Conservation (phyloP, 345 rosid genomes). For the Raphanus sativus region DNA sequence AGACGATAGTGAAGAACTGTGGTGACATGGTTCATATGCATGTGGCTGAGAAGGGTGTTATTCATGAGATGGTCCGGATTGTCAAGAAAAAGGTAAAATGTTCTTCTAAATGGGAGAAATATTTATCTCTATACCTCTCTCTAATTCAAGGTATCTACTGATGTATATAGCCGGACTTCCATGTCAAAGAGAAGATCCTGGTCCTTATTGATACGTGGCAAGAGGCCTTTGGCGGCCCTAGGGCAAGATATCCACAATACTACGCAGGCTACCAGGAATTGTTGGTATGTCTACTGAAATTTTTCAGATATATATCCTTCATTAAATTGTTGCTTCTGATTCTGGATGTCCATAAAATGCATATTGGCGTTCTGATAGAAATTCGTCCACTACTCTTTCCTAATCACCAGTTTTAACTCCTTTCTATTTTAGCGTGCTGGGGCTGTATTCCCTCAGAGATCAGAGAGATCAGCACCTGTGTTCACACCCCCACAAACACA, state of each 20-base stretch:
- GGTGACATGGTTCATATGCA: constrained; percentile 99
- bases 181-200: constrained; percentile 94
- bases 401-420: constrained; percentile 6
- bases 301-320: neutral
- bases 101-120: constrained; percentile 6
- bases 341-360: neutral
- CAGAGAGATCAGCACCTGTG: constrained; percentile 88
- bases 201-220: constrained; percentile 95
- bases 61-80: constrained; percentile 94
- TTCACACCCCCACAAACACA: constrained; percentile 96
- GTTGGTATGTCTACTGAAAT: constrained; percentile 60
- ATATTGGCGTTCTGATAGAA: neutral
- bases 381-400: constrained; percentile 15
- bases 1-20: constrained; percentile 95
- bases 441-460: constrained; percentile 94
- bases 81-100: constrained; percentile 84
- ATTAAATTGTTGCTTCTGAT: constrained; percentile 16
- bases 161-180: constrained; percentile 68
- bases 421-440: constrained; percentile 86
- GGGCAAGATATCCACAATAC: constrained; percentile 99
- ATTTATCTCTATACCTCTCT: constrained; percentile 10
- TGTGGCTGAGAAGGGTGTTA: constrained; percentile 94
- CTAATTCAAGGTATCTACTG: constrained; percentile 40
- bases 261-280: constrained; percentile 96
- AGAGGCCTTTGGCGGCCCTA: constrained; percentile 98